Base-by-base conservation (phyloP, 2,329 filamentous ascomycete species). In the Raffaelea albimanens region DNA sequence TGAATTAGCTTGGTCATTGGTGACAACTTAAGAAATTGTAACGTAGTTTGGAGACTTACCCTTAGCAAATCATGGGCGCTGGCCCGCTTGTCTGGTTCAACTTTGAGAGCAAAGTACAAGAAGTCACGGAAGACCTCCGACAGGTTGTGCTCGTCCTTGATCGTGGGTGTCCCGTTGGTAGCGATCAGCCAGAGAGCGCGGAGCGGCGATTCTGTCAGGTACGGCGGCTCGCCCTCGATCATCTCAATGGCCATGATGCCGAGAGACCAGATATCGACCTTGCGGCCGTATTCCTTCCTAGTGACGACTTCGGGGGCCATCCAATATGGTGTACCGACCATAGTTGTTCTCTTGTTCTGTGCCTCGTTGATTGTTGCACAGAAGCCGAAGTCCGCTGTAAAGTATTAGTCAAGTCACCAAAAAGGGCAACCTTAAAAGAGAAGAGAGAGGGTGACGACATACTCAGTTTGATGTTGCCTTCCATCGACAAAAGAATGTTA, bases 221-320 rank as follows among this genome's bases (percentile, higher is more conserved):
- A 98, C 21, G 93, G 93, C 13, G 93, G 93, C 65, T 97, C 93
- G 63, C 91, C 93, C 68, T 97, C 93, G 55, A 98, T 95, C 93
- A 98, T 98, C 67, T 98, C 93, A 59, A 98, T 97, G 8, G 93
- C 89, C 93, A 98, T 97, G 68, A 98, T 98, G 50, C 93, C 93
- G 40, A 98, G 72, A 50, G 87, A 95, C 93, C 93, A 98, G 57
- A 98, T 96, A 61, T 98, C 93, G 47, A 98, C 91, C 67, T 97
- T 98, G 53, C 91, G 85, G 55, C 93, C 93, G 66, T 98, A 98
- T 67, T 97, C 93, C 66, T 97, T 97, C 39, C 90, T 77, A 7
- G 89, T 97, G 23, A 98, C 93, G 20, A 98, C 91, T 67, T 98
- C 93, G 3, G 93, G 93, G 1, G 93, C 93, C 93, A 98, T 98